Conservation (phyloP, 2,329 filamentous ascomycete species). For the Beauveria caledonica region DNA sequence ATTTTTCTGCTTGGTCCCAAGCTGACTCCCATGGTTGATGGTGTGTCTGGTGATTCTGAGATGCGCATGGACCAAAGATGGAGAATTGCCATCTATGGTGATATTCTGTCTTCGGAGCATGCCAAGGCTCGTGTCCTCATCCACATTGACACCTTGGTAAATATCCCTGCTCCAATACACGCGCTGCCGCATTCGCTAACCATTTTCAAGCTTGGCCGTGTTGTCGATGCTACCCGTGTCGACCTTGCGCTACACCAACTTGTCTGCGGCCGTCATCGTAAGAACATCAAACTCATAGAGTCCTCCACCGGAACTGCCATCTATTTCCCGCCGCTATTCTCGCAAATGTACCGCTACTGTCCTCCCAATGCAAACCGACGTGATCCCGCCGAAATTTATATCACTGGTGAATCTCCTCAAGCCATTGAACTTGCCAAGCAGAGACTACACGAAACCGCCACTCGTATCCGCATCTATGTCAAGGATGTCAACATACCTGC, state of each 20-base stretch:
- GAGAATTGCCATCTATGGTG: constrained; percentile 88
- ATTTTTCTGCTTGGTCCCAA: constrained; percentile 94
- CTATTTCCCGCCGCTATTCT: constrained; percentile 94
- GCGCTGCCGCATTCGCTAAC: constrained; percentile 12
- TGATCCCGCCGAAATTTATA: constrained; percentile 85
- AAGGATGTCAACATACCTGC: constrained; percentile 88
- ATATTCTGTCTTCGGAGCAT: constrained; percentile 91
- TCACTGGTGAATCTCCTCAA: constrained; percentile 81
- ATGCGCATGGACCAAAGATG: constrained; percentile 84
- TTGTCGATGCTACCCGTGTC: constrained; percentile 71
- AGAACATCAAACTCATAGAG: constrained; percentile 97
- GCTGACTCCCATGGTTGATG: constrained; percentile 66
- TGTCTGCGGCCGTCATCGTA: constrained; percentile 85
- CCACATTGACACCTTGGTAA: constrained; percentile 90
- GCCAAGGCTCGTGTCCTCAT: constrained; percentile 94
- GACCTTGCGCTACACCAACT: constrained; percentile 85
- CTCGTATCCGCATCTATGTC: constrained; percentile 72
- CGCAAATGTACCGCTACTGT: constrained; percentile 82
- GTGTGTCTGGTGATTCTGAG: constrained; percentile 68
- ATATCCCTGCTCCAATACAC: not conserved
- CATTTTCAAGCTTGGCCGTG: constrained; percentile 52
- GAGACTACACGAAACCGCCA: constrained; percentile 79
- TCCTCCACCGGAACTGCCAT: constrained; percentile 93
- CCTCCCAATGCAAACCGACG: constrained; percentile 73
- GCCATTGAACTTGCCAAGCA: constrained; percentile 84